A percentile compares a stretch with the other conserved stretches of the same genome.
Conservation (phyloP, 2,329 filamentous ascomycete species). For the Ustulina deusta region DNA sequence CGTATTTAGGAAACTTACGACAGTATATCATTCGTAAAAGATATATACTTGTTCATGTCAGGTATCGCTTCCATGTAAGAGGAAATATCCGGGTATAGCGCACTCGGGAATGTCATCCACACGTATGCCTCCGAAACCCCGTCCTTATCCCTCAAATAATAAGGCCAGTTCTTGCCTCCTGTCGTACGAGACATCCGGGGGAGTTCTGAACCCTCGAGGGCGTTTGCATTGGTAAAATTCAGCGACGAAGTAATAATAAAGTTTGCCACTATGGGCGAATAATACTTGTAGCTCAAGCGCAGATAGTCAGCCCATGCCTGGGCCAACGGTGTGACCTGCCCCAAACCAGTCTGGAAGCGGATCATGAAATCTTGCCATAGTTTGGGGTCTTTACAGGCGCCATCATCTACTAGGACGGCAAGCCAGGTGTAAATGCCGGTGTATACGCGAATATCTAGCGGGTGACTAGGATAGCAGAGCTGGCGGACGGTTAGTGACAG, state of each 20-base stretch:
- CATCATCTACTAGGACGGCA: slow-evolving; percentile 49
- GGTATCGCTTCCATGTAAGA: slow-evolving; percentile 47
- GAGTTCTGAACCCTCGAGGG: slow-evolving; percentile 44
- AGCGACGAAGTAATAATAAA: slow-evolving; percentile 47
- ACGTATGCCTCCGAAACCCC: slow-evolving; percentile 47
- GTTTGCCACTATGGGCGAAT: slow-evolving; percentile 47
- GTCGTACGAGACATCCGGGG: slow-evolving; percentile 38
- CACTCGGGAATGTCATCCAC: slow-evolving; percentile 48
- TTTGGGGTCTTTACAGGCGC: slow-evolving; percentile 35
- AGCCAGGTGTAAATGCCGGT: slow-evolving; percentile 51
- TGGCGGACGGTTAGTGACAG: slow-evolving; percentile 11
- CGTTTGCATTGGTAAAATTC: slow-evolving; percentile 49
- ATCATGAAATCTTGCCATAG: slow-evolving; percentile 45
- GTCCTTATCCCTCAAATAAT: slow-evolving; percentile 47
- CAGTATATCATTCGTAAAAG: slow-evolving; percentile 47
- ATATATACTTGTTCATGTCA: slow-evolving; percentile 47
- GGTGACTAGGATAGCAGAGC: slow-evolving; percentile 36
- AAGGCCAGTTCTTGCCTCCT: slow-evolving; percentile 45
- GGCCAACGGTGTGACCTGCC: slow-evolving; percentile 41
- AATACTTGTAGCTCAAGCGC: slow-evolving; percentile 42
- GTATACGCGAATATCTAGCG: slow-evolving; percentile 48
- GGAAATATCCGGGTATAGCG: slow-evolving; percentile 45
- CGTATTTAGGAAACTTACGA: slow-evolving; percentile 40
- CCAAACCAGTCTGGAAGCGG: slow-evolving; percentile 41
- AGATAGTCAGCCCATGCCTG: slow-evolving; percentile 44